Base-by-base conservation (phyloP, 768 basidiomycete species). In the Chalciporus piperatus region DNA sequence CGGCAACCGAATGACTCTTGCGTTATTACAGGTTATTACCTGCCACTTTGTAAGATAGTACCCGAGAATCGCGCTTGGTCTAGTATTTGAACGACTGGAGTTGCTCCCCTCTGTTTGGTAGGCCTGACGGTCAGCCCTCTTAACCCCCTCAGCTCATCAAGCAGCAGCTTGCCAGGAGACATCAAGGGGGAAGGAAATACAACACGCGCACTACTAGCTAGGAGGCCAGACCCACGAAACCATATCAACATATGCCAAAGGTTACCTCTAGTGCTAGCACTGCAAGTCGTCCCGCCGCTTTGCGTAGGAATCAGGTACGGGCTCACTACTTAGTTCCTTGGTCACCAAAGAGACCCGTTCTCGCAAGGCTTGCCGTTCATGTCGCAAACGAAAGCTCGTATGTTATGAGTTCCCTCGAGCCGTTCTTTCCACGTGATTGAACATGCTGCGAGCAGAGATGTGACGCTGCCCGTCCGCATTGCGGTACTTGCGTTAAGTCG, bases 391-490 rank as follows among this genome's bases (percentile, higher is more conserved):
- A 68, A 92, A 92, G 70, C 79, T 92, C 60, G 90, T 91, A 70
- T 52, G 85, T 22, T 73, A 41, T 27, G 7, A 4, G 9, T 52
- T 41, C 23, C 32, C 22, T 49, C 19, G 17, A 9, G n/a, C 52
- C 6, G 23, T 5, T 38, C 25, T 38, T 28, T 25, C 49, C 41
- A 22, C 51, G 32, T 45, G 19, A 33, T 55, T 32, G 47, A 54
- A 50, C 45, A 46, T 43, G 51, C 33, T 54, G 20, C 51, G 22
- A 55, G 30, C 23, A 92, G 89, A 92, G 91, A 87, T 93, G 90
- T 59, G 90, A 93, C 69, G 90, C 90, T 38, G 79, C 84, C 38
- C 84, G 91, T 56, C 90, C 90, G 12, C 88, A 92, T 66, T 93
- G 90, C 64, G 78, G 82, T 38, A 91, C 90, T 47, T 92, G 90